Evolutionary conservation across 2,329 filamentous ascomycete species (phyloP).

Genomic region (Trichoderma atrobrunneum): DNA sequence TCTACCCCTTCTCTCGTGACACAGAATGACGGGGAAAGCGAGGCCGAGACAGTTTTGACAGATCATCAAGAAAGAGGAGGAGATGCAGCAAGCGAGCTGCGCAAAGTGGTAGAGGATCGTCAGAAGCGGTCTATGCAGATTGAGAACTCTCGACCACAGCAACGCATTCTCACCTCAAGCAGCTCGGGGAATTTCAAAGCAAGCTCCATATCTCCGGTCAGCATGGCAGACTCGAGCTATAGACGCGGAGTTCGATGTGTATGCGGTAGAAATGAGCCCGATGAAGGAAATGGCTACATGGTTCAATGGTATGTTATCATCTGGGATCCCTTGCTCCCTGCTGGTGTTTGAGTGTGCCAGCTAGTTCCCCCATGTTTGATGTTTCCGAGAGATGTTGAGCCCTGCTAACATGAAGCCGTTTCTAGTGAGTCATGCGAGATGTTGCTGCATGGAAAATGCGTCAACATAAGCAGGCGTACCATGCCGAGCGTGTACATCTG

Average conservation of each 20-base stretch:
- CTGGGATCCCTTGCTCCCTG: not conserved
- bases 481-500: slow-evolving; percentile 62
- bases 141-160: slow-evolving; percentile 33
- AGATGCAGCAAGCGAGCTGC: slow-evolving; percentile 59
- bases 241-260: slow-evolving; percentile 54
- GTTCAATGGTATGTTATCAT: slow-evolving; percentile 58
- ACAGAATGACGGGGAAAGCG: slow-evolving; percentile 50
- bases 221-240: slow-evolving; percentile 48
- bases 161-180: slow-evolving; percentile 31
- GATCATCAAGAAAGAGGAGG: slow-evolving; percentile 44
- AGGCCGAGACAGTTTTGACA: slow-evolving; percentile 57
- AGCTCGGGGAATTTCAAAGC: slow-evolving; percentile 33
- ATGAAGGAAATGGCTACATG: slow-evolving; percentile 54
- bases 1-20: slow-evolving; percentile 34
- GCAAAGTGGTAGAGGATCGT: slow-evolving; percentile 54
- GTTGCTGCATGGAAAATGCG: slow-evolving; percentile 62
- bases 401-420: slow-evolving; percentile 1
- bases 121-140: slow-evolving; percentile 41
- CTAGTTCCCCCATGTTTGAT: not conserved
- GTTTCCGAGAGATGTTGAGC: not conserved
- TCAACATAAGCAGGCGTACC: slow-evolving; percentile 56
- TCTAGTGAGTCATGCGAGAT: slow-evolving; percentile 62
- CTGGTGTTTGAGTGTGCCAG: not conserved
- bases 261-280: slow-evolving; percentile 46
- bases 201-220: slow-evolving; percentile 50